Evolutionary conservation across 1,284 basidiomycete species (phyloP).

Genomic region (Ceratobasidium sp.): DNA sequence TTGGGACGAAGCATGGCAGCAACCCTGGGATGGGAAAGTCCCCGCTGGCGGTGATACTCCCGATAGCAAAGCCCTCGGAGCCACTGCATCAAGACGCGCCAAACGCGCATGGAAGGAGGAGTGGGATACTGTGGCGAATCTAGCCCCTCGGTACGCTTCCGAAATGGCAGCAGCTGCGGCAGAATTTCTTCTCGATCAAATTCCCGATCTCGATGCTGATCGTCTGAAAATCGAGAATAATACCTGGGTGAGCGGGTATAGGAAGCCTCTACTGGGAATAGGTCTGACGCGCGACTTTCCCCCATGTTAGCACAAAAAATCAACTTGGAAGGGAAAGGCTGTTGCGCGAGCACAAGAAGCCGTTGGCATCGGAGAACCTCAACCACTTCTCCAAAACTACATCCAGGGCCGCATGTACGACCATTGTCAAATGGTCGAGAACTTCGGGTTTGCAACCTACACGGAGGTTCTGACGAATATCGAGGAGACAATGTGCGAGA

Average conservation of each 20-base stretch:
- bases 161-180: background rate
- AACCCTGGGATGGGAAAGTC: too few relatives aligned
- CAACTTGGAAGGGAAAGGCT: background rate
- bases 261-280: background rate
- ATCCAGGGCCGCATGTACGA: conserved; percentile 11
- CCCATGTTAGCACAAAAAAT: background rate
- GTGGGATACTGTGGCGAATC: too few relatives aligned
- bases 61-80: too few relatives aligned
- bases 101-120: too few relatives aligned
- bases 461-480: background rate
- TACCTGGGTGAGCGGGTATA: background rate
- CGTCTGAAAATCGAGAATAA: too few relatives aligned
- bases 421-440: conserved; percentile 12
- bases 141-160: background rate
- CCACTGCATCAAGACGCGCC: too few relatives aligned
- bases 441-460: conserved; percentile 8
- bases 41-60: too few relatives aligned
- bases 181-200: background rate
- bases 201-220: background rate
- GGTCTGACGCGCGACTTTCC: too few relatives aligned
- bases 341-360: background rate
- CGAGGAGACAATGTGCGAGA: conserved; percentile 23
- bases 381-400: background rate
- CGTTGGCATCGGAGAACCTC: too few relatives aligned
- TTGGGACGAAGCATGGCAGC: too few relatives aligned